Base-by-base conservation (phyloP, 1,139 yeast species). In the Trichomonascaceae sp. region DNA sequence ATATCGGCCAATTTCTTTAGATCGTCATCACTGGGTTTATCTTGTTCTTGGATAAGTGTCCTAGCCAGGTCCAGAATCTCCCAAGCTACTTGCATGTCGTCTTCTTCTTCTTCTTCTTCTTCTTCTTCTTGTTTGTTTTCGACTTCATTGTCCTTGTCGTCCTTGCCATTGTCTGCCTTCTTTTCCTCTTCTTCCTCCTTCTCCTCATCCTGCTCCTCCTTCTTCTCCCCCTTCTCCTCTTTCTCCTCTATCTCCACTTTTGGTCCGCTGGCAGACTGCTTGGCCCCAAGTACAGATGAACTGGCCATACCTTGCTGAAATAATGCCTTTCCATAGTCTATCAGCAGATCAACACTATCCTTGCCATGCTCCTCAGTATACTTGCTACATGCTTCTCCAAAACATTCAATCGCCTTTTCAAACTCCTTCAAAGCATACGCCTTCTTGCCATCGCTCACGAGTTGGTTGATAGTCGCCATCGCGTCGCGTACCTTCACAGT, bases 71-170 rank as follows among this genome's bases (percentile, higher is more conserved):
- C 95, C 26, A 82, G 62, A 15, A 82, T 72, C 39, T 78, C 89
- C 94, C 94, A 84, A 0, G 94, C 93, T 16, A 76, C 67, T 51
- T 79, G 93, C 50, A 85, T 78, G 50, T 84, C 95, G 25, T 73
- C 65, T 45, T 75, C 78, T 28, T 69, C 73, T 22, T 63, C 71
- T 29, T 61, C 73, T 15, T 58, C 65, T 5, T 50, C 57, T 2
- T 40, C 48, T 3, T 53, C 60, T 1, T 56, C 63, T 4, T 51
- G 63, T 4, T 51, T 60, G 4, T 52, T 62, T 4, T 47, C 59
- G 4, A 47, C 57, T 2, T 50, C 59, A 9, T 45, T 56, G 1
- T 46, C 58, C 18, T 47, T 56, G n/a, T 48, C 60, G 4, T 46
- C 61, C 20, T 51, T 60, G 8, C 41, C 48, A 16, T 33, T 33